phyloP scores from a whole-genome alignment of 225 moss, liverwort and hornwort genomes.

The Sphagnum tenellum region DNA sequence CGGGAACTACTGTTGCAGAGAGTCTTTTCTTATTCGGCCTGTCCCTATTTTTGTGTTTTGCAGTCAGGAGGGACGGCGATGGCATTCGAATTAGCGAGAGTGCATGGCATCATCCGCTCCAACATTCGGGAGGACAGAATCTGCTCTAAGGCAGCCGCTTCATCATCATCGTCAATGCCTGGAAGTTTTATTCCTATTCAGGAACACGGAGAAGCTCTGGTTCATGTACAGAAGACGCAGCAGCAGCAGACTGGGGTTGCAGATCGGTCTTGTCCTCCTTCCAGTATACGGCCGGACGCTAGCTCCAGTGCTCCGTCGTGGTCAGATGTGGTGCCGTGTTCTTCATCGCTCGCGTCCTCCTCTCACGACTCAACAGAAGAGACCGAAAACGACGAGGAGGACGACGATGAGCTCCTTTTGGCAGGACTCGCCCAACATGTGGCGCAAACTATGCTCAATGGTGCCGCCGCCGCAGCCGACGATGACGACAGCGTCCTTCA shows the following conservation, averaged over 20 bases:
- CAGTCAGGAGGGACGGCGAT: conserved; percentile 6
- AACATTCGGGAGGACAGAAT: conserved; percentile 23
- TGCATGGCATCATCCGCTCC: conserved; percentile 43
- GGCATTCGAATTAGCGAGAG: conserved; percentile 51
- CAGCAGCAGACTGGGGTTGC: too few species aligned
- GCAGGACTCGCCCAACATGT: conserved; percentile 77
- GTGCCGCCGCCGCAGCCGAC: too few species aligned
- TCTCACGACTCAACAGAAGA: conserved; percentile 59
- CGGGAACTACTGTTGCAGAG: too few species aligned
- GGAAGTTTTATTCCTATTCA: too few species aligned
- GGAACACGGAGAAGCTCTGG: too few species aligned
- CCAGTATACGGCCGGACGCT: neutral
- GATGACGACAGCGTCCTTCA: too few species aligned
- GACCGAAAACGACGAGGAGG: conserved; percentile 31
- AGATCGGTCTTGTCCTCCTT: neutral
- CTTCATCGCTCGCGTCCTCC: conserved; percentile 28
- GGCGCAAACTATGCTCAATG: conserved; percentile 55
- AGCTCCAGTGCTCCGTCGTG: conserved; percentile 15
- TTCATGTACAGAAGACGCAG: too few species aligned
- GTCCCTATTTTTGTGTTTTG: too few species aligned
- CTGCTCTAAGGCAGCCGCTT: neutral
- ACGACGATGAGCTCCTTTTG: conserved; percentile 71
- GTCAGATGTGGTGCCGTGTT: conserved; percentile 15
- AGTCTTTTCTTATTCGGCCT: too few species aligned
- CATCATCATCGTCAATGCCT: too few species aligned